A percentile compares a stretch with the other conserved stretches of the same genome.
phyloP scores from a whole-genome alignment of 2,329 filamentous ascomycete genomes.

The Fusarium hostae region DNA sequence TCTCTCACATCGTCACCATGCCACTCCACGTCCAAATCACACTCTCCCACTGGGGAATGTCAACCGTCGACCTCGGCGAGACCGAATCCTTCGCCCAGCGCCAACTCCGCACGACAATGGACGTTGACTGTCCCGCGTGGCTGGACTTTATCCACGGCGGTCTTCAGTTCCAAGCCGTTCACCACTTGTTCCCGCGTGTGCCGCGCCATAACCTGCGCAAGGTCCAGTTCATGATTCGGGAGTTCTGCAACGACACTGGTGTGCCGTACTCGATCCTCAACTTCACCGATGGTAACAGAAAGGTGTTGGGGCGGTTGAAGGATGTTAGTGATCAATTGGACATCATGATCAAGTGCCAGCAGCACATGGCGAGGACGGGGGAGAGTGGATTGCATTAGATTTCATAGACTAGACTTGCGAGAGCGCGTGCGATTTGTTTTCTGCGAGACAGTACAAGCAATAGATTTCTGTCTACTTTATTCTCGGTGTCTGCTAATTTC shows the following conservation, averaged over 20 bases:
- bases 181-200: slow-evolving; percentile 75
- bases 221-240: slow-evolving; percentile 68
- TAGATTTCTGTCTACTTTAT: slow-evolving; percentile 3
- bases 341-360: slow-evolving; percentile 68
- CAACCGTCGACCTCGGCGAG: slow-evolving; percentile 71
- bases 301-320: slow-evolving; percentile 59
- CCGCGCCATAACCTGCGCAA: slow-evolving; percentile 74
- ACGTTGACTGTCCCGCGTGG: slow-evolving; percentile 78
- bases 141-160: slow-evolving; percentile 78
- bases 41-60: slow-evolving; percentile 78
- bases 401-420: slow-evolving; percentile 11
- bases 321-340: slow-evolving; percentile 71
- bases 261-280: slow-evolving; percentile 71
- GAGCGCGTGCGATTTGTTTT: slow-evolving; percentile 5
- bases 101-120: slow-evolving; percentile 78
- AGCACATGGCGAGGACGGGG: slow-evolving; percentile 60
- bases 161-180: slow-evolving; percentile 77
- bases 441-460: slow-evolving; percentile 17
- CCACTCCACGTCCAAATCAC: slow-evolving; percentile 79
- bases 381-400: slow-evolving; percentile 53
- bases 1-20: slow-evolving; percentile 73
- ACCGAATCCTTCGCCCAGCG: slow-evolving; percentile 75
- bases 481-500: not conserved
- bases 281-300: slow-evolving; percentile 71
- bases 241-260: slow-evolving; percentile 72